Percentiles rank a stretch among this genome's conserved stretches.
These are phyloP conservation scores for Pelagophyceae sp. DNA, from an alignment of 352 stramenopile genomes.

Conservation along the genomic window DNA sequence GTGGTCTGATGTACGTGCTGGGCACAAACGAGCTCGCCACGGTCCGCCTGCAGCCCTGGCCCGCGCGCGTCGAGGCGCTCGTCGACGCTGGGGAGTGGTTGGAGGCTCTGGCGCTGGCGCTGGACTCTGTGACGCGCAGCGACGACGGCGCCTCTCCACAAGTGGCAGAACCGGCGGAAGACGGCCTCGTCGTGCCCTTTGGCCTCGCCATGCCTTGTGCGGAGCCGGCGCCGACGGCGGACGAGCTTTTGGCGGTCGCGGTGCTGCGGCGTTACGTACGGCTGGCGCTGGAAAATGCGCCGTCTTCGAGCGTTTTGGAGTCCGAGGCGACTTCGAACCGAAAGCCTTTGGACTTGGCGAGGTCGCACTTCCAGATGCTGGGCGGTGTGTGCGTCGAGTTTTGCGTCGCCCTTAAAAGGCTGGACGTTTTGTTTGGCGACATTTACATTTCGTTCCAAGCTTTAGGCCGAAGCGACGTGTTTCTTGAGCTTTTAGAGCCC, in stretches of 20 bases:
- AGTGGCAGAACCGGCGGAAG: too few species aligned
- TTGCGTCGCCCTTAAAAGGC: conserved; percentile 71
- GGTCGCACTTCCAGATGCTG: conserved; percentile 90
- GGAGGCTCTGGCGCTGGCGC: conserved; percentile 82
- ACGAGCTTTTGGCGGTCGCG: too few species aligned
- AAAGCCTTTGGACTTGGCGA: conserved; percentile 60
- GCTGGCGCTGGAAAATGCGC: conserved; percentile 60
- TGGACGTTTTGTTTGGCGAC: conserved; percentile 68
- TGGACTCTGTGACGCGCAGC: conserved; percentile 85
- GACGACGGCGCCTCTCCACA: not conserved
- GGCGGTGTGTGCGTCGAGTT: conserved; percentile 89
- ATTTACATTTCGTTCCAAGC: conserved; percentile 74
- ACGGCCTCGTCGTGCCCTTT: too few species aligned
- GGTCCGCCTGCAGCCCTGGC: conserved; percentile 78
- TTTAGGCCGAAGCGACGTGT: conserved; percentile 50
- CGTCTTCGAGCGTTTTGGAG: too few species aligned
- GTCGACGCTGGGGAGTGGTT: conserved; percentile 92
- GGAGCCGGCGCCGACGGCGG: too few species aligned
- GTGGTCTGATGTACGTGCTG: conserved; percentile 56
- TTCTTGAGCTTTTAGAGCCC: conserved; percentile 82
- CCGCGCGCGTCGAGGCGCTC: conserved; percentile 78
- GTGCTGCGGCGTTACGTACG: conserved; percentile 55
- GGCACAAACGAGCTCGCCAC: conserved; percentile 80
- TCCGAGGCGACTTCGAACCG: conserved; percentile 17
- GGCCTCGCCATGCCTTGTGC: too few species aligned